phyloP scores from a whole-genome alignment of 2,329 filamentous ascomycete species.

The Trichoderma endophyticum region DNA sequence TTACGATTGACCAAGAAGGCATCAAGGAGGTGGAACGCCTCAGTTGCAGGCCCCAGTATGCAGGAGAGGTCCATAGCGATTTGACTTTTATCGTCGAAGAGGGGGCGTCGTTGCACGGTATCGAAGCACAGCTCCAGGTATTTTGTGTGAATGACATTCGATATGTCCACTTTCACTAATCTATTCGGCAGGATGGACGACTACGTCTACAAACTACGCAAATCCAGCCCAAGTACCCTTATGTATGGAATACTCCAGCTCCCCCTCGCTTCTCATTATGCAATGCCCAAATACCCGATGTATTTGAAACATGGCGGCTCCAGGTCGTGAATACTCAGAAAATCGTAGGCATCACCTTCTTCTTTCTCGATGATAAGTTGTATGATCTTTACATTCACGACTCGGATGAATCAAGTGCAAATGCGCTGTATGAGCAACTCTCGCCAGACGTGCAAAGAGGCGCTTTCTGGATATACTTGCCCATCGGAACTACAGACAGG shows the following conservation, averaged over 20 bases:
- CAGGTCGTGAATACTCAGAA: not conserved
- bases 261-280: not conserved
- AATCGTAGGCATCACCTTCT: not conserved
- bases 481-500: not conserved
- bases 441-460: not conserved
- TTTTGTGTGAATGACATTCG: not conserved
- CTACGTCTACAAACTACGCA: not conserved
- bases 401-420: not conserved
- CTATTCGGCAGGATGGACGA: not conserved
- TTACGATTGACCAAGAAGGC: not conserved
- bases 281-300: not conserved
- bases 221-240: not conserved
- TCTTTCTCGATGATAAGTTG: not conserved
- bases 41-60: not conserved
- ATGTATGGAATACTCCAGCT: not conserved
- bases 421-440: not conserved
- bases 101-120: not conserved
- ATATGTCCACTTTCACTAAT: not conserved
- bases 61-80: not conserved
- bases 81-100: not conserved
- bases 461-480: not conserved
- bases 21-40: not conserved
- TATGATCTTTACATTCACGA: not conserved
- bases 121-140: not conserved
- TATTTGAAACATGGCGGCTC: not conserved